A percentile compares a stretch with the other conserved stretches of the same genome.
Conservation (phyloP, 345 rosid species). For the Sapria himalayana region DNA sequence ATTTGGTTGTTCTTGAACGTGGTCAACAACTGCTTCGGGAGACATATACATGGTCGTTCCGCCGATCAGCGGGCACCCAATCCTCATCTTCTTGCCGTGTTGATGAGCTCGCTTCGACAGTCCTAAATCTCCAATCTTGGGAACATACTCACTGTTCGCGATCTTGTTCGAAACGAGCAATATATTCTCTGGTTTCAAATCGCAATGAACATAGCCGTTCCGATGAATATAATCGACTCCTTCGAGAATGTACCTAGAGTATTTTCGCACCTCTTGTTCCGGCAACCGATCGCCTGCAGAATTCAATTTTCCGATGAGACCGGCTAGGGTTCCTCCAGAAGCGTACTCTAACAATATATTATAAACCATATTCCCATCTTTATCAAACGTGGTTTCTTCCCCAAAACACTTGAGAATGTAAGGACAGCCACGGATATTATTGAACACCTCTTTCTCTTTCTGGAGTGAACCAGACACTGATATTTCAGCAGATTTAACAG, state of each 20-base stretch:
- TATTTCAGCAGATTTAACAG: constrained; percentile 40
- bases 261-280: constrained; percentile 31
- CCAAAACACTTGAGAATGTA: constrained; percentile 40
- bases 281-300: constrained; percentile 18
- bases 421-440: constrained; percentile 20
- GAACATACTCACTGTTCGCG: constrained; percentile 2
- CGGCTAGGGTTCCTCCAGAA: constrained; percentile 42
- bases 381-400: constrained; percentile 15
- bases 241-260: constrained; percentile 30
- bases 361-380: constrained; percentile 21
- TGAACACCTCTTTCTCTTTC: constrained; percentile 31
- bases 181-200: constrained; percentile 36
- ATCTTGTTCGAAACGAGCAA: constrained; percentile 24
- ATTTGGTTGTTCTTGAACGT: constrained; percentile 40
- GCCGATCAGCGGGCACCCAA: constrained; percentile 15
- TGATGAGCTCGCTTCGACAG: constrained; percentile 27
- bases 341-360: constrained; percentile 59
- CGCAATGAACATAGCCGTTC: constrained; percentile 53
- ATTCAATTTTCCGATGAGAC: constrained; percentile 11
- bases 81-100: constrained; percentile 4
- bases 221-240: constrained; percentile 41
- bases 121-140: constrained; percentile 62
- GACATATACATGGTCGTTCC: constrained; percentile 72
- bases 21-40: constrained; percentile 45
- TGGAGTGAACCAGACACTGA: constrained; percentile 15